A percentile compares a stretch with the other conserved stretches of the same genome.
These are phyloP conservation scores for Yamadazyma nakazawae DNA, from an alignment of 805 yeast genomes.

Conservation along the genomic window DNA sequence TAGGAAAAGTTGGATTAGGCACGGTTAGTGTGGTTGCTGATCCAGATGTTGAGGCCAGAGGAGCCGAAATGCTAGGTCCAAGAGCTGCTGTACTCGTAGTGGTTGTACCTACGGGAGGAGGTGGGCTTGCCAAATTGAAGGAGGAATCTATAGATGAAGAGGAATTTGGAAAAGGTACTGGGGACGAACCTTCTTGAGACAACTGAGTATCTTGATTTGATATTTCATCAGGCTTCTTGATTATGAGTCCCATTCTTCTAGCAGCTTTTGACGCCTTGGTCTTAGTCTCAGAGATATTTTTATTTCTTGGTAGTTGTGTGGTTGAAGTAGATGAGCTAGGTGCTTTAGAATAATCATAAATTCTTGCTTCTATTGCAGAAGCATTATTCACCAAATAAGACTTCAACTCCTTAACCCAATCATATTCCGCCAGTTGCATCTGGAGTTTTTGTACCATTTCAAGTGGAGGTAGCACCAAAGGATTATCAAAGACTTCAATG, in stretches of 20 bases:
- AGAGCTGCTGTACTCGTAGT: conserved; percentile 14
- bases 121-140: conserved; percentile 14
- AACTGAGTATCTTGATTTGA: conserved; percentile 4
- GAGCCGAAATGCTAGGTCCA: not conserved
- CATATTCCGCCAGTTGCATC: conserved; percentile 36
- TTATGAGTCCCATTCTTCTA: conserved; percentile 72
- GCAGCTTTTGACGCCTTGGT: conserved; percentile 61
- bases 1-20: not conserved
- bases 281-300: conserved; percentile 37
- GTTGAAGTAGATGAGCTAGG: not conserved
- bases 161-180: conserved; percentile 16
- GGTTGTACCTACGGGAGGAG: conserved; percentile 15
- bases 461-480: conserved; percentile 48
- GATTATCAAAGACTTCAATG: conserved; percentile 62
- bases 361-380: conserved; percentile 26
- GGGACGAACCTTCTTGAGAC: conserved; percentile 6
- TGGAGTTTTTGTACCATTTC: conserved; percentile 33
- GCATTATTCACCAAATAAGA: conserved; percentile 36
- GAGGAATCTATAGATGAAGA: conserved; percentile 16
- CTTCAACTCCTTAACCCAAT: conserved; percentile 44
- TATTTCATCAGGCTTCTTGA: conserved; percentile 38
- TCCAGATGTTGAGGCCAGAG: not conserved
- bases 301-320: conserved; percentile 24
- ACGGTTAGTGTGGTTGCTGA: not conserved
- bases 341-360: conserved; percentile 16